Evolutionary conservation across 2,329 filamentous ascomycete species (phyloP).

Genomic region (Fusarium pilosicola): DNA sequence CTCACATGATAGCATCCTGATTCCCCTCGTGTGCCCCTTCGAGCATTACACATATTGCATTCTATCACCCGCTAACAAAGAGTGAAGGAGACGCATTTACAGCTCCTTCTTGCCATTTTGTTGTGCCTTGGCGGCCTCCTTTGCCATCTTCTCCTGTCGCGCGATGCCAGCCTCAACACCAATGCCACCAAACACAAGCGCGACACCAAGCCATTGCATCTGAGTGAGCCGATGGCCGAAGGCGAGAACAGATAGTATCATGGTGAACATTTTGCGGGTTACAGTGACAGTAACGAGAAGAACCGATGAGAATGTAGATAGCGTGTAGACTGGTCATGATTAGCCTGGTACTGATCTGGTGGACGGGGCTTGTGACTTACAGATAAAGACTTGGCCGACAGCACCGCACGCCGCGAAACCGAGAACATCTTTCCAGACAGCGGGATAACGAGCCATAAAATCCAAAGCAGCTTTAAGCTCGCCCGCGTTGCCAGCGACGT

Average conservation of each 20-base stretch:
- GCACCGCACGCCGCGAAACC: conserved; percentile 92
- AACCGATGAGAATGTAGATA: conserved; percentile 90
- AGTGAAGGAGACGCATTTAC: conserved; percentile 4
- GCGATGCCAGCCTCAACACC: conserved; percentile 88
- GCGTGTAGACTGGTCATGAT: conserved; percentile 75
- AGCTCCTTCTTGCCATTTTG: conserved; percentile 48
- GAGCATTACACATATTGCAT: neutral
- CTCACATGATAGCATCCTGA: neutral
- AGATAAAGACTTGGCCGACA: conserved; percentile 96
- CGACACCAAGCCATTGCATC: conserved; percentile 96
- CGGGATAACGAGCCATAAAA: conserved; percentile 83
- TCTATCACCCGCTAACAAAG: neutral
- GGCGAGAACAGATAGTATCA: conserved; percentile 94
- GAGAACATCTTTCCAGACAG: conserved; percentile 86
- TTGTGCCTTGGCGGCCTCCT: conserved; percentile 69
- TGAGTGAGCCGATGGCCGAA: conserved; percentile 87
- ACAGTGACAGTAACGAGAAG: conserved; percentile 96
- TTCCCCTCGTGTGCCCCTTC: neutral
- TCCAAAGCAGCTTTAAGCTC: conserved; percentile 82
- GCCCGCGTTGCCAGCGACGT: conserved; percentile 71
- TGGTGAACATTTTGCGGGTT: conserved; percentile 98
- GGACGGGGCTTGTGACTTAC: conserved; percentile 54
- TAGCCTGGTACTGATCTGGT: conserved; percentile 12
- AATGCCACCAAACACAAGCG: conserved; percentile 93
- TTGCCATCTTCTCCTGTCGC: conserved; percentile 83